These are phyloP conservation scores for Suillus subluteus DNA, from an alignment of 768 basidiomycete species.

Conservation along the genomic window DNA sequence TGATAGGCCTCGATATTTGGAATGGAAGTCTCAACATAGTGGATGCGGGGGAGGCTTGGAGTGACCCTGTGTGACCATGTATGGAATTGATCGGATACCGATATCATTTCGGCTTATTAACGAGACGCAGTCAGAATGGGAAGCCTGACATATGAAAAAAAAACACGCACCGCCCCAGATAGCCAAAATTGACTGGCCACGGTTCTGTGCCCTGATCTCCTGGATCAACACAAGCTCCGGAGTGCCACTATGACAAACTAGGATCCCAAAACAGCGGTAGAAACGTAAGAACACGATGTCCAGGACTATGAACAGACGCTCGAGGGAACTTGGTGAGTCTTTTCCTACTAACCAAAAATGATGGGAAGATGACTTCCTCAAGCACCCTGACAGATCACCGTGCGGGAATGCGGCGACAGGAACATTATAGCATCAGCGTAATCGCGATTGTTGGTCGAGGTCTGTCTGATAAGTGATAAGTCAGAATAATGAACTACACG, in stretches of 20 bases:
- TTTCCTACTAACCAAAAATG: conserved; percentile 3
- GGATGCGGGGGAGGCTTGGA: background rate
- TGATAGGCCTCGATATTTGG: conserved; percentile 5
- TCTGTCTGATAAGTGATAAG: conserved; percentile 6
- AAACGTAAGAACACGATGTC: background rate
- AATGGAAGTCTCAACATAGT: background rate
- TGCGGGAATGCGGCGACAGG: conserved; percentile 1
- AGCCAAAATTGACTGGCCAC: conserved; percentile 2
- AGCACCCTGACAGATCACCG: background rate
- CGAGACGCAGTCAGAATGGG: background rate
- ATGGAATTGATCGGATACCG: background rate
- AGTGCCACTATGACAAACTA: background rate
- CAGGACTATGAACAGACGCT: background rate
- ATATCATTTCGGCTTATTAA: conserved; percentile 8
- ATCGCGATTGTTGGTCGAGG: background rate
- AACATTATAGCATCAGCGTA: conserved; percentile 2
- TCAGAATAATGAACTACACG: background rate
- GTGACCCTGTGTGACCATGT: background rate
- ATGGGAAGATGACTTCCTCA: background rate
- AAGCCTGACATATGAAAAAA: conserved; percentile 1
- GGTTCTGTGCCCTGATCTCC: background rate
- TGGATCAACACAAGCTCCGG: conserved; percentile 1
- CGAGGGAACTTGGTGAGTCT: background rate
- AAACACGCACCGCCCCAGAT: background rate
- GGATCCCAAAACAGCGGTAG: background rate